Evolutionary conservation across 164 flowering plant species (phyloP).

Genomic region (Nelumbo lutea): DNA sequence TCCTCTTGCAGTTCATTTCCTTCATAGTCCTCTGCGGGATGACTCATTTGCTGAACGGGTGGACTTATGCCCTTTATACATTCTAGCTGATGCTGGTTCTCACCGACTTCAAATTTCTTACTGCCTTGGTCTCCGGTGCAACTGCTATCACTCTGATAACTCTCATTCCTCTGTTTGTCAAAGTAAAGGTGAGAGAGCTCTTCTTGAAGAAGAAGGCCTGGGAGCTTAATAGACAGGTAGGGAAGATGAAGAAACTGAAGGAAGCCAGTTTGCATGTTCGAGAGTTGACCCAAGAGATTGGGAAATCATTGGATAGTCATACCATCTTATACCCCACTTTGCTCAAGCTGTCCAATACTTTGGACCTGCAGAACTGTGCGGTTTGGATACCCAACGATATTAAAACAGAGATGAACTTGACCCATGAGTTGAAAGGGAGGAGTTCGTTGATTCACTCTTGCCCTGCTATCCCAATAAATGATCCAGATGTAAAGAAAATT

Average conservation of each 20-base stretch:
- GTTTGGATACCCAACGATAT: conserved; percentile 92
- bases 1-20: conserved; percentile 72
- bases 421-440: conserved; percentile 61
- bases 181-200: conserved; percentile 29
- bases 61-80: conserved; percentile 75
- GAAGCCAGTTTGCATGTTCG: too few relatives aligned
- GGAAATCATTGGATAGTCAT: conserved; percentile 83
- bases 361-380: conserved; percentile 79
- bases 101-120: too few relatives aligned
- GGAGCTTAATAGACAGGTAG: conserved; percentile 32
- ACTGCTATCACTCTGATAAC: conserved; percentile 85
- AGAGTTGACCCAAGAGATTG: conserved; percentile 49
- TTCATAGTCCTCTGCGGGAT: conserved; percentile 94
- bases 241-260: too few relatives aligned
- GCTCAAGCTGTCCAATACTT: conserved; percentile 77
- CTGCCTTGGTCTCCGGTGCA: conserved; percentile 54
- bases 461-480: conserved; percentile 39
- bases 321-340: conserved; percentile 82
- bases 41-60: conserved; percentile 84
- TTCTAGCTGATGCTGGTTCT: conserved; percentile 67
- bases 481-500: conserved; percentile 58
- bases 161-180: too few relatives aligned
- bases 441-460: conserved; percentile 15
- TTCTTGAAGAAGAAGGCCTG: conserved; percentile 82
- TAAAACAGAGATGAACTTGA: conserved; percentile 62